Conservation (phyloP, 345 rosid species). For the Arabis hirsuta region DNA sequence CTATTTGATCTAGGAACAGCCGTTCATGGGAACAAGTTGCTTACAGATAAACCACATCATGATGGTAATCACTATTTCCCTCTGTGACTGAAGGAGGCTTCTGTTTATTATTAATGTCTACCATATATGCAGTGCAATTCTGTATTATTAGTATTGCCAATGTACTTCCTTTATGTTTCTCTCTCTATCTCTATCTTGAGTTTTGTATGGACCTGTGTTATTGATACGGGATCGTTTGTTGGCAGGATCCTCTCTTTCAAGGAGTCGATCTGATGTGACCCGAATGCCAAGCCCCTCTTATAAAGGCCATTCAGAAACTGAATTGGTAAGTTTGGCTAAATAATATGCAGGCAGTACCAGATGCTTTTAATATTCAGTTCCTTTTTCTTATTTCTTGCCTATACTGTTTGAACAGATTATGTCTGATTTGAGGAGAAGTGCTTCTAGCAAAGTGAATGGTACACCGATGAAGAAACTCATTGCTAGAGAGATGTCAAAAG, state of each 20-base stretch:
- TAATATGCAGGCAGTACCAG: slow-evolving; percentile 24
- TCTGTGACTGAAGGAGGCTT: slow-evolving; percentile 3
- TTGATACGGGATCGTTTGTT: slow-evolving; percentile 43
- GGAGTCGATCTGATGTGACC: slow-evolving; percentile 74
- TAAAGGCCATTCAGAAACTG: slow-evolving; percentile 65
- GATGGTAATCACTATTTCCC: slow-evolving; percentile 54
- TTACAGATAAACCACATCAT: slow-evolving; percentile 55
- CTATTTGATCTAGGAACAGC: slow-evolving; percentile 71
- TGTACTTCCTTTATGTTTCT: slow-evolving; percentile 3
- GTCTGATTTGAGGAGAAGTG: slow-evolving; percentile 62
- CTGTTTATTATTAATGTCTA: not conserved
- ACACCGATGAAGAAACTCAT: slow-evolving; percentile 87
- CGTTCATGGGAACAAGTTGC: slow-evolving; percentile 53
- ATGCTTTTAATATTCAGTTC: slow-evolving; percentile 33
- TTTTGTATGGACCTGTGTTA: slow-evolving; percentile 31
- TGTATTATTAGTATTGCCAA: not conserved
- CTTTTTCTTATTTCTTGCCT: slow-evolving; percentile 34
- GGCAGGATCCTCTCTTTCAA: slow-evolving; percentile 63
- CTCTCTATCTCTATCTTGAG: not conserved
- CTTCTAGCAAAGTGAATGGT: slow-evolving; percentile 57
- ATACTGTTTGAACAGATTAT: slow-evolving; percentile 53
- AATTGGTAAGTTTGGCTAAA: slow-evolving; percentile 52
- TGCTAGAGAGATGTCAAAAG: slow-evolving; percentile 86
- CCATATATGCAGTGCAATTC: not conserved
- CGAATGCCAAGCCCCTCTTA: slow-evolving; percentile 52